Evolutionary conservation across 495 filamentous ascomycete species (phyloP).

Genomic region (Usnea hakonensis): DNA sequence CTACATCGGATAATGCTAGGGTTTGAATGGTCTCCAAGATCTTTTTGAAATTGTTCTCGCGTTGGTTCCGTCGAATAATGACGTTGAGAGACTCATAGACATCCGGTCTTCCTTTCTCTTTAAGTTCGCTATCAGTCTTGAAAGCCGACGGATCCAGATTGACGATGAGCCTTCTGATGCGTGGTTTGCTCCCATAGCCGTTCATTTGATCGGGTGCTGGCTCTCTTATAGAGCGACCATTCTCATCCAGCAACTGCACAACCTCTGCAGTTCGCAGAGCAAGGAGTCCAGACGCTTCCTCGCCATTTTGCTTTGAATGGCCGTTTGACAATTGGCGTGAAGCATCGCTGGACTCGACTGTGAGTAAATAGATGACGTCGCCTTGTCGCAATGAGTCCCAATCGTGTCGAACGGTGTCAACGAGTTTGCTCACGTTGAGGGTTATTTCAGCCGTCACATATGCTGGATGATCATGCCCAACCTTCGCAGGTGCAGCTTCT

Average conservation of each 20-base stretch:
- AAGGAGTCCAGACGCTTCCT: slow-evolving; percentile 55
- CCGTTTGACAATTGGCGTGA: slow-evolving; percentile 49
- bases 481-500: slow-evolving; percentile 74
- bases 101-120: slow-evolving; percentile 57
- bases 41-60: slow-evolving; percentile 97
- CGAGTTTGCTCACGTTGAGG: slow-evolving; percentile 74
- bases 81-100: slow-evolving; percentile 84
- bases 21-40: slow-evolving; percentile 85
- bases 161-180: slow-evolving; percentile 63
- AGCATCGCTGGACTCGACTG: slow-evolving; percentile 52
- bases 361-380: slow-evolving; percentile 83
- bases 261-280: slow-evolving; percentile 78
- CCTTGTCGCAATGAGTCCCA: slow-evolving; percentile 87
- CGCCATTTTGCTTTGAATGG: slow-evolving; percentile 41
- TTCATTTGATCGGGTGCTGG: slow-evolving; percentile 43
- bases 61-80: slow-evolving; percentile 70
- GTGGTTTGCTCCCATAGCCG: slow-evolving; percentile 44
- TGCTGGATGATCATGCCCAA: slow-evolving; percentile 80
- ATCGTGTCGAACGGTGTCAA: slow-evolving; percentile 67
- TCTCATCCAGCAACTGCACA: slow-evolving; percentile 81
- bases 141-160: slow-evolving; percentile 75
- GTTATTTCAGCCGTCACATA: slow-evolving; percentile 78
- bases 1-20: slow-evolving; percentile 76
- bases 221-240: slow-evolving; percentile 68
- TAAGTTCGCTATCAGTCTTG: slow-evolving; percentile 64